A percentile compares a stretch with the other conserved stretches of the same genome.
Evolutionary conservation across 2,329 filamentous ascomycete genomes (phyloP).

Genomic region (Penicillium sp.): DNA sequence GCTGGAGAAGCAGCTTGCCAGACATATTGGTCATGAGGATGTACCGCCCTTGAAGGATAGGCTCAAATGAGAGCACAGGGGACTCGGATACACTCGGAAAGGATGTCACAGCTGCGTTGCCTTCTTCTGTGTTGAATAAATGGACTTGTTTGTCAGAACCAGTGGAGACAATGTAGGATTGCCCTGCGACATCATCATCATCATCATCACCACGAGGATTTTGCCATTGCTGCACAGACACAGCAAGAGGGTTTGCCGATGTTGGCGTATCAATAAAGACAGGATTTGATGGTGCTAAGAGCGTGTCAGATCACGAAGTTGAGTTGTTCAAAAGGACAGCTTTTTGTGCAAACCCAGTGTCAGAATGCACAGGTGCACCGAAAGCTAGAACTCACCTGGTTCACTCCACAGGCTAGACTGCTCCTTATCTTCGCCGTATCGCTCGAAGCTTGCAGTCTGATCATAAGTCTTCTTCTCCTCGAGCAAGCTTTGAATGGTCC

Average conservation of each 20-base stretch:
- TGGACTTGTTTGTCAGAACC: constrained; percentile 53
- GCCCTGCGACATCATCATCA: constrained; percentile 8
- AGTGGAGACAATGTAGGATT: constrained; percentile 44
- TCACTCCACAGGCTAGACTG: constrained; percentile 47
- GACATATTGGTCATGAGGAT: constrained; percentile 62
- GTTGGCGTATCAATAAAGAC: constrained; percentile 46
- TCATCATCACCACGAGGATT: constrained; percentile 13
- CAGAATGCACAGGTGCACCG: neutral
- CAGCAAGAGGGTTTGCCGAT: constrained; percentile 56
- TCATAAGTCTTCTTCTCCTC: constrained; percentile 64
- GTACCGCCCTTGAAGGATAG: constrained; percentile 44
- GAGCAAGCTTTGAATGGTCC: constrained; percentile 62
- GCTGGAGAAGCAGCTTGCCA: constrained; percentile 55
- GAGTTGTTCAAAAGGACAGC: neutral
- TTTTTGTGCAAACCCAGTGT: neutral
- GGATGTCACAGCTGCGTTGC: constrained; percentile 24
- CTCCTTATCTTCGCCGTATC: constrained; percentile 50
- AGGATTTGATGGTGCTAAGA: constrained; percentile 49
- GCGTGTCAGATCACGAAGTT: constrained; percentile 15
- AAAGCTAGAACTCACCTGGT: constrained; percentile 43
- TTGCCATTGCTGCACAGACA: constrained; percentile 46
- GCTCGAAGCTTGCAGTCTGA: constrained; percentile 58
- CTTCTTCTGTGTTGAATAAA: constrained; percentile 38
- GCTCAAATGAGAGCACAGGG: constrained; percentile 56
- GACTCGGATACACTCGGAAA: constrained; percentile 34